Evolutionary conservation across 1,284 basidiomycete species (phyloP).

Genomic region (Naganishia liquefaciens): DNA sequence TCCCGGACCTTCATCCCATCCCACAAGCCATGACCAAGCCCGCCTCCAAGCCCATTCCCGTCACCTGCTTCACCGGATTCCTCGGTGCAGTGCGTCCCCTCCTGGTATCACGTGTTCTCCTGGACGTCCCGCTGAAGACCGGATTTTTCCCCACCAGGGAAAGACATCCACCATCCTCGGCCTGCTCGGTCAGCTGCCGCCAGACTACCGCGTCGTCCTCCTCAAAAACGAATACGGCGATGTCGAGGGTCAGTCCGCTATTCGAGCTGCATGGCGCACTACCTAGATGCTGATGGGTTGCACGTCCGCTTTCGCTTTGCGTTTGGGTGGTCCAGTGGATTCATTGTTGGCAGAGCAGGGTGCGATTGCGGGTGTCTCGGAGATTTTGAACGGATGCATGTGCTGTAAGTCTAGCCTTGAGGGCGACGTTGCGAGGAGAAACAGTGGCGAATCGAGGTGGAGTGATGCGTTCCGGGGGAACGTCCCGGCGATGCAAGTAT

Average conservation of each 20-base stretch:
- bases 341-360: slow-evolving; percentile 81
- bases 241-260: slow-evolving; percentile 63
- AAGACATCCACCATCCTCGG: slow-evolving; percentile 71
- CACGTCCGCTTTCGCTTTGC: slow-evolving; percentile 19
- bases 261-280: slow-evolving; percentile 43
- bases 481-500: too few species aligned
- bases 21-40: background rate
- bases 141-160: slow-evolving; percentile 48
- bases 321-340: slow-evolving; percentile 63
- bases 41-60: slow-evolving; percentile 59
- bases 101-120: too few species aligned
- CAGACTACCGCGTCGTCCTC: slow-evolving; percentile 78
- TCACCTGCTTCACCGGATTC: slow-evolving; percentile 84
- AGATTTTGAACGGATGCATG: slow-evolving; percentile 92
- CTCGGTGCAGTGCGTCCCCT: slow-evolving; percentile 56
- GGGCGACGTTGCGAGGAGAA: background rate
- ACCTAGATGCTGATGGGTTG: background rate
- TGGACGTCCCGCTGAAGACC: too few species aligned
- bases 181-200: slow-evolving; percentile 72
- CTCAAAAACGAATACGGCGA: slow-evolving; percentile 89
- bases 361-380: slow-evolving; percentile 76
- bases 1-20: background rate
- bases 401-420: slow-evolving; percentile 44
- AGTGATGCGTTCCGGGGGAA: too few species aligned
- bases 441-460: background rate